Base-by-base conservation (phyloP, 257 asterid genomes). In the Leptodermis oblonga region DNA sequence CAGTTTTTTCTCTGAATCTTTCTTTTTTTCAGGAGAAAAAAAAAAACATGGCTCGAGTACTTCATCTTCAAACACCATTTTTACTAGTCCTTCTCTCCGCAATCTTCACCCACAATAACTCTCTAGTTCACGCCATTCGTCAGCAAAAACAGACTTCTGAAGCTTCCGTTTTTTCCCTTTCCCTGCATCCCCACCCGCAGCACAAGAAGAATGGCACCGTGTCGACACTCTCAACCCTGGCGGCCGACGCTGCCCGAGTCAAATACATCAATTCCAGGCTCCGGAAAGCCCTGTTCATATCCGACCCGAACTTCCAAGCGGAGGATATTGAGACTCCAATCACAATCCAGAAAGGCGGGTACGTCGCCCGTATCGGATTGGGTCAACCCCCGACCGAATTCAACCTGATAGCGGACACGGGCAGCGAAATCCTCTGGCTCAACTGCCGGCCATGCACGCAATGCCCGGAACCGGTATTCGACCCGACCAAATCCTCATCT, bases 321-420 rank as follows among this genome's bases (percentile, higher is more conserved):
- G 62, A 67, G 31, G 59, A 33, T 2, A 37, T 67, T 4, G 34
- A 67, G 36, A 6, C 48, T 33, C 48, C 15, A 0, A 4, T 49
- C 1, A 48, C 48, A 7, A 0, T 0, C 7, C 0, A 0, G 1
- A 3, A 14, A 4, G 62, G 62, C 0, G 34, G 1, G 1, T 34
- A 67, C 34, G 12, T 12, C 3, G 71, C 49, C 5, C 22, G 7
- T 0, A 15, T 67, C 4, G 71, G 71, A 22, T 45, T 67, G 7
- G 71, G 71, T 14, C 71, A 33, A 48, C 71, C 71, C 7, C 34
- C 34, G 20, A 67, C n/a, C 13, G 49, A 67, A 33, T 17, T 17
- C 49, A 0, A 1, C 7, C 2, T 67, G 48, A 0, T 67, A 33
- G 34, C 14, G 0, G 71, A 67, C n/a, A 67, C 71, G 3, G 71